Conservation (phyloP, 768 basidiomycete genomes). For the Podaxis sp. region DNA sequence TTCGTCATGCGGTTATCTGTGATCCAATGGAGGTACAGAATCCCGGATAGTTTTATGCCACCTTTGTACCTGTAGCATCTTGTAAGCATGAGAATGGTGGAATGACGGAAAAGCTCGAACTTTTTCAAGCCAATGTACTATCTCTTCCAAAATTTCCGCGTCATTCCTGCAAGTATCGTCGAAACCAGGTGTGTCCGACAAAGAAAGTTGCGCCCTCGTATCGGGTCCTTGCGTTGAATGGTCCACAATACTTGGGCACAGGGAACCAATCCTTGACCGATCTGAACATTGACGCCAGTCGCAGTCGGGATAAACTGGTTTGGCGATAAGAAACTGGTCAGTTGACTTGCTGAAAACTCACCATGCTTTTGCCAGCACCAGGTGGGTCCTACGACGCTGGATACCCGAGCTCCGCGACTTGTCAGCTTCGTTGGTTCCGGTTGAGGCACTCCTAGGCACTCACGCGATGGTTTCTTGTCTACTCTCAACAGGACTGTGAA, state of each 20-base stretch:
- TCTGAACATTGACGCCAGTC: conserved; percentile 17
- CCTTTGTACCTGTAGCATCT: conserved; percentile 24
- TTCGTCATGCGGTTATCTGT: conserved; percentile 36
- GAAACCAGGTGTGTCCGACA: conserved; percentile 27
- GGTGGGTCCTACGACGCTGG: conserved; percentile 18
- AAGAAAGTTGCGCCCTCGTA: conserved; percentile 17
- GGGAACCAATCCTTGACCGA: too few species aligned
- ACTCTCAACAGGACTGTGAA: too few species aligned
- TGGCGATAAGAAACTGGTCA: not conserved
- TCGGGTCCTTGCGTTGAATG: conserved; percentile 15
- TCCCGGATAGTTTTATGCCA: conserved; percentile 27
- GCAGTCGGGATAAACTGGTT: conserved; percentile 27
- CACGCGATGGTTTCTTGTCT: too few species aligned
- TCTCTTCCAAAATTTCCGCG: conserved; percentile 21
- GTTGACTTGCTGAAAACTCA: not conserved
- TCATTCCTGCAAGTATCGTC: conserved; percentile 24
- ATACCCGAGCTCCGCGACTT: not conserved
- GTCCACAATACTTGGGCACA: too few species aligned
- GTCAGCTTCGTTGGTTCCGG: not conserved
- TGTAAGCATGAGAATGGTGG: not conserved
- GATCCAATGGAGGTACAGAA: conserved; percentile 32
- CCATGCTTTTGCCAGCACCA: conserved; percentile 18
- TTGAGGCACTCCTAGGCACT: too few species aligned
- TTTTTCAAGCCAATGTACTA: conserved; percentile 24
- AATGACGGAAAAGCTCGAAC: not conserved